Conservation (phyloP, 129 eudicot genomes). For the Chrysanthemum lavandulifolium region DNA sequence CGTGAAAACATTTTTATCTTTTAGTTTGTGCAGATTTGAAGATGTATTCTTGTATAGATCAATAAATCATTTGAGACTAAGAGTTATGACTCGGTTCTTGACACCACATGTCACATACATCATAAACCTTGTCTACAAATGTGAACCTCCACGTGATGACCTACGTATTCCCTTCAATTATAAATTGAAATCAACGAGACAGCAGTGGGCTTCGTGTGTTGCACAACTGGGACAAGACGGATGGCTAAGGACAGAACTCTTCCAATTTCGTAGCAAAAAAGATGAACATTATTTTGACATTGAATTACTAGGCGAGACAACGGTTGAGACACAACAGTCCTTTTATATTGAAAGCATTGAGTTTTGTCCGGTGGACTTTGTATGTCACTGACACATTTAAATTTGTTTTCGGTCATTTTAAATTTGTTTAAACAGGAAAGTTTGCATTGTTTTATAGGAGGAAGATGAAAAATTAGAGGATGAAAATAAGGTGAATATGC, state of each 20-base stretch:
- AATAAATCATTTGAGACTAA: background rate
- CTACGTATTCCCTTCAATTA: constrained; percentile 9
- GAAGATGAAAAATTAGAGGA: too few species aligned
- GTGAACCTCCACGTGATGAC: background rate
- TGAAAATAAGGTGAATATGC: too few species aligned
- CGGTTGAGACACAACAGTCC: too few species aligned
- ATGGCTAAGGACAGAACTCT: background rate
- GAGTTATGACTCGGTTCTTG: constrained; percentile 1
- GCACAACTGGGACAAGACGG: background rate
- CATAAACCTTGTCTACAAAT: constrained; percentile 16
- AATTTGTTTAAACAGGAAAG: too few species aligned
- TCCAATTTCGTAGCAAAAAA: background rate
- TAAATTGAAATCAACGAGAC: background rate
- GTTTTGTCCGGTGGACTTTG: background rate
- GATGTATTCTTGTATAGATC: background rate
- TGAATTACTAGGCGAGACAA: background rate
- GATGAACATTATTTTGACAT: background rate
- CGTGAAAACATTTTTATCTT: too few species aligned
- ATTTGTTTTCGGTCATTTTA: too few species aligned
- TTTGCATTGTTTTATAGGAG: too few species aligned
- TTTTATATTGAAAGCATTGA: too few species aligned
- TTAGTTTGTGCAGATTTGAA: background rate
- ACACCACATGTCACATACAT: constrained; percentile 19
- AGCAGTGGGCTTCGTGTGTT: background rate
- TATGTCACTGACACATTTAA: background rate